Conservation (phyloP, 345 rosid species). For the Toxicodendron radicans region DNA sequence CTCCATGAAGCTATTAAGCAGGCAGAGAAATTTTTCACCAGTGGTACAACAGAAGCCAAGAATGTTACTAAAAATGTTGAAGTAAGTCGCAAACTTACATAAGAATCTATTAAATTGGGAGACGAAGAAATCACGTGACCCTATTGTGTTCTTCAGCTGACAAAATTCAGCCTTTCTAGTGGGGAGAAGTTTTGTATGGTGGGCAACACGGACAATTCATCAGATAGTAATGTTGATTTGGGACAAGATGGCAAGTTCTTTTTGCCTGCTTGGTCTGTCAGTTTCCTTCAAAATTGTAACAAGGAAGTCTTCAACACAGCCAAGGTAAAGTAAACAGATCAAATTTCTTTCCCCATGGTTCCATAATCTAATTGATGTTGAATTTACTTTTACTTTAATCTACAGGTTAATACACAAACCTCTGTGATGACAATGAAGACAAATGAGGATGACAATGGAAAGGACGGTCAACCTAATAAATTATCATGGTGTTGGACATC, state of each 20-base stretch:
- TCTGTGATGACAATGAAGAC: slow-evolving; percentile 9
- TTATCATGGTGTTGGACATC: slow-evolving; percentile 22
- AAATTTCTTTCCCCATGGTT: too few relatives aligned
- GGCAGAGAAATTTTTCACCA: slow-evolving; percentile 10
- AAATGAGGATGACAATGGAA: background rate
- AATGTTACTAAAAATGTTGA: slow-evolving; percentile 2
- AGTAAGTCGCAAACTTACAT: background rate
- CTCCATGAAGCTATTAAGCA: slow-evolving; percentile 16
- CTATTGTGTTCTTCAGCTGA: background rate
- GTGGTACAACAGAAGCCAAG: background rate
- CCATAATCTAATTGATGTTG: too few relatives aligned
- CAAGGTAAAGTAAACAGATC: slow-evolving; percentile 11
- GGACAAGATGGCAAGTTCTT: background rate
- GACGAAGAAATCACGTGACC: background rate
- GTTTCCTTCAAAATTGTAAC: slow-evolving; percentile 23
- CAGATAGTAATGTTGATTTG: background rate
- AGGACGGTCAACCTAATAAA: background rate
- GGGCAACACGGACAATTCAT: slow-evolving; percentile 1
- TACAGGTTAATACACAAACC: slow-evolving; percentile 30
- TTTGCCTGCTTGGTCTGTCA: slow-evolving; percentile 35
- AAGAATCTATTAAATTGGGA: background rate
- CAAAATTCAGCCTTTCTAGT: background rate
- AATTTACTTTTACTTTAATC: background rate
- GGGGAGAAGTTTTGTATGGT: slow-evolving; percentile 2
- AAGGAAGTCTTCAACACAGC: slow-evolving; percentile 33